Conservation (phyloP, 129 eudicot species). For the Chrysanthemum lavandulifolium region DNA sequence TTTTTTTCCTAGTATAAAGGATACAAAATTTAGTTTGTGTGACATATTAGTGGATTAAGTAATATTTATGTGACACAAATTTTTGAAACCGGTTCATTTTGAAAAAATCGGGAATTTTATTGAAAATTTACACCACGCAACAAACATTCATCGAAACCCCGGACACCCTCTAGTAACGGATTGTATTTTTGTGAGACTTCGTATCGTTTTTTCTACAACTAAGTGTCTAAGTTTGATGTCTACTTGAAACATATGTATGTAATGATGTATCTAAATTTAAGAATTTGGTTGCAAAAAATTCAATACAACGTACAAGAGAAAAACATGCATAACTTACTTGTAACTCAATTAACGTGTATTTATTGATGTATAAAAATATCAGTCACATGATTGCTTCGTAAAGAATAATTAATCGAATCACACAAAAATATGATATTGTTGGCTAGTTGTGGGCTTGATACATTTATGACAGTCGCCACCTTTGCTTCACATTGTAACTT, state of each 20-base stretch:
- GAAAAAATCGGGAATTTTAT: too few species aligned
- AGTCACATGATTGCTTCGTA: slow-evolving; percentile 12
- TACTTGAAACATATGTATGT: not conserved
- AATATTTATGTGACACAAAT: too few species aligned
- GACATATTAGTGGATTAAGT: too few species aligned
- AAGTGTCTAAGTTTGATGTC: too few species aligned
- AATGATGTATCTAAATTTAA: not conserved
- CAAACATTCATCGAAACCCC: too few species aligned
- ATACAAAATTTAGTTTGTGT: too few species aligned
- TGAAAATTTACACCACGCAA: too few species aligned
- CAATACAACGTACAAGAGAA: not conserved
- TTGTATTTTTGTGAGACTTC: too few species aligned
- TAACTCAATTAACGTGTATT: slow-evolving; percentile 21
- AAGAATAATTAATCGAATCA: slow-evolving; percentile 9
- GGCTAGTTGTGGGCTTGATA: not conserved
- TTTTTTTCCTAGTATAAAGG: too few species aligned
- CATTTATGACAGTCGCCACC: slow-evolving; percentile 20
- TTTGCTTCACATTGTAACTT: slow-evolving; percentile 23
- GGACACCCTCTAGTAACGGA: too few species aligned
- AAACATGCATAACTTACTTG: not conserved
- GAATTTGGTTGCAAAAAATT: not conserved
- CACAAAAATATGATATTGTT: slow-evolving; percentile 18
- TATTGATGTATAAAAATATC: not conserved
- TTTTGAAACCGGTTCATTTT: too few species aligned
- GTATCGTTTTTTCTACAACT: too few species aligned